Base-by-base conservation (phyloP, 192 early-diverging fungal species). In the Gryganskiella cystojenkinii region DNA sequence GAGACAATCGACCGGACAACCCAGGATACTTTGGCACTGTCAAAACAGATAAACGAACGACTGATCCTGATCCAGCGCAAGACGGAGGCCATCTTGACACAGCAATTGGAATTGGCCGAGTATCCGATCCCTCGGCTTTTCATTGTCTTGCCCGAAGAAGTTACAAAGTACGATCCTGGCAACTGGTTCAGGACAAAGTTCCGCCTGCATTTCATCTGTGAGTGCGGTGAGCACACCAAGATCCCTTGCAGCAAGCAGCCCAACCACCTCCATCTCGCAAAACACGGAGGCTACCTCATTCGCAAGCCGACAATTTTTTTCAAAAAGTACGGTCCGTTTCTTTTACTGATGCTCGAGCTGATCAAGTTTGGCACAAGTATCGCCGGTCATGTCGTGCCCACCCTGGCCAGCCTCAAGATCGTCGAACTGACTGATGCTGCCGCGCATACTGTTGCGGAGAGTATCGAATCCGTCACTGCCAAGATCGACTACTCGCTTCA, bases 71-170 rank as follows among this genome's bases (percentile, higher is more conserved):
- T 50, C 47, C 47, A 50, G 47, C 6, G 47, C 47, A 50, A 24
- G 15, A 24, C 22, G 8, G 19, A 50, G 22, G 47, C 47, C 47
- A 24, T 50, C 19, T n/a, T 50, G 19, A 50, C 47, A 19, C 47
- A 50, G 47, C 15, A 17, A 5, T 13, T 50, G 6, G 47, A n/a
- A n/a, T 19, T 50, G 47, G 19, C 22, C 19, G 47, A 50, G 47
- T 50, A 50, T 50, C 47, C 47, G 8, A 50, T 50, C 47, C 47
- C 47, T 50, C 47, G 47, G 15, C 19, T 50, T 4, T 50, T 50
- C 19, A 50, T 50, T 50, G 22, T 50, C 47, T 50, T 50, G 37
- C 37, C 37, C 7, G 37, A 40, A 13, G 37, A 40, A 40, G 7
- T 13, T 5, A 40, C 37, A 5, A 40, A 40, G 37, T 40, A 9